Evolutionary conservation across 2,329 filamentous ascomycete genomes (phyloP).

Genomic region (Monosporascus cannonballus): DNA sequence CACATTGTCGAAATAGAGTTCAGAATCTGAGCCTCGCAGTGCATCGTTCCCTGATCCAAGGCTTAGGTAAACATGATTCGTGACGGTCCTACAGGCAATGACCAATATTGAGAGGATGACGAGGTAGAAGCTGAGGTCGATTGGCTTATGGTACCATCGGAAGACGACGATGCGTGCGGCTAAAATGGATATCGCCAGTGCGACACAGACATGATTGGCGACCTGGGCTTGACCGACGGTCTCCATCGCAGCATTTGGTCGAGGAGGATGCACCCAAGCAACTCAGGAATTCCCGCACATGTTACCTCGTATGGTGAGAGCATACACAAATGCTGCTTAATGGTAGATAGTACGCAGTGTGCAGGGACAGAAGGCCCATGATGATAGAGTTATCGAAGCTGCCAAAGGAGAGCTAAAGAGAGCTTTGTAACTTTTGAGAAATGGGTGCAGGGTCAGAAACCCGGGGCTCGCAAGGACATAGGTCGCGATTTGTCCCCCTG

Average conservation of each 20-base stretch:
- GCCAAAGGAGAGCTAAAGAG: not conserved
- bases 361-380: not conserved
- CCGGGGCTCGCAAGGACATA: not conserved
- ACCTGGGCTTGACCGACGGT: constrained; percentile 7
- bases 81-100: constrained; percentile 13
- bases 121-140: constrained; percentile 19
- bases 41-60: constrained; percentile 17
- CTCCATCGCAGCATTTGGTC: not conserved
- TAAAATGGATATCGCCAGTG: constrained; percentile 18
- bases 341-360: not conserved
- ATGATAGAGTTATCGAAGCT: not conserved
- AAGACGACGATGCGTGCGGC: constrained; percentile 13
- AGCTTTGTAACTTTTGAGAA: not conserved
- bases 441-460: not conserved
- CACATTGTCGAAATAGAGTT: constrained; percentile 2
- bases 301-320: not conserved
- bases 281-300: not conserved
- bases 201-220: constrained; percentile 16
- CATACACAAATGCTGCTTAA: not conserved
- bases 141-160: constrained; percentile 17
- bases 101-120: constrained; percentile 16
- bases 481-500: not conserved
- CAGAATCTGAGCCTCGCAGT: constrained; percentile 3
- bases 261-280: not conserved
- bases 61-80: constrained; percentile 16